Base-by-base conservation (phyloP, 2,329 filamentous ascomycete genomes). In the Didymella keratinophila region DNA sequence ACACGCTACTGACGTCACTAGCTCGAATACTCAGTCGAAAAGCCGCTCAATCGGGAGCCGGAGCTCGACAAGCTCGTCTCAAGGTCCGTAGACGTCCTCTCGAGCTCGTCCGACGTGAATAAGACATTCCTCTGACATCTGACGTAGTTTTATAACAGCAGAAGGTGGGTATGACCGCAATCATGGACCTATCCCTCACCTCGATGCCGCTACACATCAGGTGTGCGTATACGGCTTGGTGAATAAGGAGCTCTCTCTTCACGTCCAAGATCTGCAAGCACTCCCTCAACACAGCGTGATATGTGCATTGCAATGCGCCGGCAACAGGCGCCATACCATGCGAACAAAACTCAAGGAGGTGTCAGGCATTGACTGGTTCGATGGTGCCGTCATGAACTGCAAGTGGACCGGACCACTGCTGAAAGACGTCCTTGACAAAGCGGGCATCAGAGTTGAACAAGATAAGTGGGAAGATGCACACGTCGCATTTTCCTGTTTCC, bases 301-400 rank as follows among this genome's bases (percentile, higher is more conserved):
- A n/a, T 85, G 83, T 60, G 82, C 83, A 1, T 75, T 87, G 1
- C 84, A 86, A 75, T 87, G 86, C 63, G 85, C 85, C 3, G 85
- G 85, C 20, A 87, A 87, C 64, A 76, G 86, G 8, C 80, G 85
- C 11, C 84, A 87, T 67, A 85, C 83, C 2, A 87, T 87, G 84
- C 82, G 84, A 25, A 87, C 83, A 1, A 76, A 81, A 61, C 72
- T 86, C 25, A 85, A 85, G 65, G 85, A 87, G 70, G 85, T 87
- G 5, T 75, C 80, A 32, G 86, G 85, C 0, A 81, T 87, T 41
- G 84, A 87, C 66, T 87, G 86, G 85, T 79, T 80, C 36, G 84
- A 87, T 63, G 84, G 80, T 37, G 85, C 85, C 0, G 80, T 87
- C 20, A 86, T 87, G 83, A 87, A 87, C 65, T 86, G 84, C 65